Base-by-base conservation (phyloP, 352 stramenopile species). In the Globisporangium splendens region DNA sequence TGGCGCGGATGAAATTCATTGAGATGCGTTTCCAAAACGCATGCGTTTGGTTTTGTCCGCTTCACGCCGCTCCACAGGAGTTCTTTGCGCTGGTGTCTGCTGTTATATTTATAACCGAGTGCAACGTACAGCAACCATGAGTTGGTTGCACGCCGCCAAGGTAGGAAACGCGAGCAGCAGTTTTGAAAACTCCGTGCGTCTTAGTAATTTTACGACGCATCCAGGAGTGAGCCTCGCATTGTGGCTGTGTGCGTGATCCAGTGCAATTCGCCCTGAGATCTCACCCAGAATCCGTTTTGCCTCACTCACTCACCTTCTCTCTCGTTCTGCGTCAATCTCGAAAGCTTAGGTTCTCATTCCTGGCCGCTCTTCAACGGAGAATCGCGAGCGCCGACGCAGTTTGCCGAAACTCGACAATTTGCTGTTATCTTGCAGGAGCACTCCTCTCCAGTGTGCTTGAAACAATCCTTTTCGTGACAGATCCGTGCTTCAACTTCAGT, bases 271-370 rank as follows among this genome's bases (percentile, higher is more conserved):
- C 28, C 10, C 39, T 44, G 8, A 44, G 12, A 15, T 44, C 39
- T 44, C 39, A 12, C 13, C n/a, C 13, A 12, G 39, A 44, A 44
- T 44, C 39, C 13, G 39, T 44, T 44, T 44, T 44, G 39, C 39
- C 39, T 44, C 39, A 44, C 4, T 44, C 39, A n/a, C 39, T 44
- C 39, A 44, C 39, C 39, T n/a, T 44, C 22, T 51, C 15, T 52
- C 50, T 46, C n/a, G n/a, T n/a, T n/a, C n/a, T n/a, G n/a, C n/a
- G n/a, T n/a, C 21, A 53, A 17, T n/a, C 13, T 28, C 15, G 8
- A 18, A 49, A 18, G 15, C 22, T 44, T 44, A 44, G 39, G 11
- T 17, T 10, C 38, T 17, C 10, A 43, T 43, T 43, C 8, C 38
- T 3, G 24, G 28, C 28, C 28, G 28, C 28, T 35, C 28, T 4